Evolutionary conservation across 345 rosid species (phyloP), one percentile per base, ranked within the genome.

Genomic region (Corymbia maculata): DNA sequence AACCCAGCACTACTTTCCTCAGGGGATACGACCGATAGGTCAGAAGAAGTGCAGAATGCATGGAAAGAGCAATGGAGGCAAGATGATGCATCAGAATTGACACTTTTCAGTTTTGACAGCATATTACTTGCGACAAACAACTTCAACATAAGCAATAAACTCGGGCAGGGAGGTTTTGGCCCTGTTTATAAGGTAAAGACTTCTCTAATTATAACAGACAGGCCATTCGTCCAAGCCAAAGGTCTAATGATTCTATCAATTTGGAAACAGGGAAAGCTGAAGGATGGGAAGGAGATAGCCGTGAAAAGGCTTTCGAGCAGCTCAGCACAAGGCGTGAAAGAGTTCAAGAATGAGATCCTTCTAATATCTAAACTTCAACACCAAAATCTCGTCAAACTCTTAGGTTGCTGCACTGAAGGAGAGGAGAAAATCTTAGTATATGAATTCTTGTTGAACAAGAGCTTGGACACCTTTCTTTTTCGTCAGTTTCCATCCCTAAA

Each of bases 281-380:
- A 85, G 0, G 89, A 90, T 89, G 95, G 96, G 24, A 87, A 87
- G 86, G 92, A 93, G 51, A 90, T 96, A 45, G 98, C 96, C 4
- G 94, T 94, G 66, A 96, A 96, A 90, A 92, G 95, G 89, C 90
- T 95, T 14, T 92, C 95, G 16, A 86, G 92, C 10, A 88, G 87
- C 44, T 96, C 98, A 1, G 92, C 95, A 21, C 97, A 95, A 90
- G 98, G 98, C 11, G 59, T 92, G 0, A 89, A 92, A 88, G 96
- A 96, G 84, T 93, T 96, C 68, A 91, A 89, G 89, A 96, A 94
- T 52, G 97, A 96, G 87, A 93, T 95, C 42, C 51, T 91, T 22
- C 90, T 95, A 51, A 94, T 96, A 42, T 90, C 96, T 4, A 93
- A 92, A 87, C 92, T 96, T 36, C 97, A 96, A 86, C 97, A 96